phyloP scores from a whole-genome alignment of 441 rosid species.

The Omphalea diandra region DNA sequence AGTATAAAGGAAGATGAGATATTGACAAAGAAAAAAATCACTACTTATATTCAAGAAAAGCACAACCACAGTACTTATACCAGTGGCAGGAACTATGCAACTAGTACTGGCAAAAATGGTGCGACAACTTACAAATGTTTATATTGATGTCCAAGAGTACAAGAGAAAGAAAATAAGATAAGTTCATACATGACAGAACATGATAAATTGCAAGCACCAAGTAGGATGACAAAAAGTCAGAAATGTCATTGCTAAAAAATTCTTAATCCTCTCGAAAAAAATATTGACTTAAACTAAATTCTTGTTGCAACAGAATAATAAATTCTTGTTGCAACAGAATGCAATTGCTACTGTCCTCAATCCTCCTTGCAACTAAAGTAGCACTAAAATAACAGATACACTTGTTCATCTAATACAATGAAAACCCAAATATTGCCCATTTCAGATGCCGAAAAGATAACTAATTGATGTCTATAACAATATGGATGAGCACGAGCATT shows the following conservation, averaged over 20 bases:
- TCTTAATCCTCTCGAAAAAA: too few relatives aligned
- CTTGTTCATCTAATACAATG: background rate
- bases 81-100: background rate
- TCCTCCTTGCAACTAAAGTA: too few relatives aligned
- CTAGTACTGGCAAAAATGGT: background rate
- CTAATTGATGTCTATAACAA: too few relatives aligned
- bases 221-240: background rate
- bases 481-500: too few relatives aligned
- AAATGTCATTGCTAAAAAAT: too few relatives aligned
- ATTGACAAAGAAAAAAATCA: background rate
- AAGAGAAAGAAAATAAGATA: background rate
- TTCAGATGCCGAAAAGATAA: too few relatives aligned
- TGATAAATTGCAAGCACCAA: too few relatives aligned
- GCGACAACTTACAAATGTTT: background rate
- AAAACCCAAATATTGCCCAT: background rate
- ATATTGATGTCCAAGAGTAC: background rate
- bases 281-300: too few relatives aligned
- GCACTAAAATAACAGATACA: too few relatives aligned
- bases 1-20: background rate
- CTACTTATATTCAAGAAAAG: background rate
- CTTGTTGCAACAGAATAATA: background rate
- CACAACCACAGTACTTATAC: background rate
- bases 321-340: background rate
- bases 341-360: background rate
- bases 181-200: background rate